Base-by-base conservation (phyloP, 2,329 filamentous ascomycete genomes). In the Emydomyces testavorans region DNA sequence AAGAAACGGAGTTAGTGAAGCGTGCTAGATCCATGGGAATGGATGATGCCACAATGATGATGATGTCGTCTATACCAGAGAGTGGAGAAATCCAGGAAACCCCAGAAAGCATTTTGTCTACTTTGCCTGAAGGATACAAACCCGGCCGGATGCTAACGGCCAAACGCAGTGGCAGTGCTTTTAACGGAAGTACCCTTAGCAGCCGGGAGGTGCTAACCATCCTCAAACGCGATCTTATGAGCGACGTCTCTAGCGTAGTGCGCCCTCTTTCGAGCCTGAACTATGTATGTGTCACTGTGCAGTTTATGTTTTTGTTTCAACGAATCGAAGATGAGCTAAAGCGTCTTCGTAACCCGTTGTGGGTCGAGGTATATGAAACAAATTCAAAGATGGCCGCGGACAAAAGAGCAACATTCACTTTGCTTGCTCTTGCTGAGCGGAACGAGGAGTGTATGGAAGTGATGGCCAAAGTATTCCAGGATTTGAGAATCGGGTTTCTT, bases 231-330 rank as follows among this genome's bases (percentile, higher is more conserved):
- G 13, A 35, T 35, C 13, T 35, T 60, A 65, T 46, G 40, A 42
- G 39, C 41, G 61, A 67, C 41, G 49, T 68, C 5, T 58, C 56
- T 37, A 58, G 62, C 20, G 26, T 53, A 2, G 24, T 38, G 10
- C 16, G 32, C 1, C 63, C 62, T 2, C n/a, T 63, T 1, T 65
- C 60, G 0, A 57, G 58, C 16, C 15, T 68, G 4, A 69, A 69
- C 52, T 68, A 64, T 35, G 13, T 65, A 7, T 60, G 48, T 41
- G 53, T 62, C 1, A 60, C 57, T 2, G 34, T 34, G 0, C 16
- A 28, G 4, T 54, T 65, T 8, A 40, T 64, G 37, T 28, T 54
- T 2, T 23, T 56, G 0, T 67, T 65, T 21, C 13, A 11, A 0
- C 16, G 41, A 6, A 54, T 69, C 8, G 63, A 70, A 42, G 39